Conservation (phyloP, 2,329 filamentous ascomycete genomes). For the Onygenales sp. region DNA sequence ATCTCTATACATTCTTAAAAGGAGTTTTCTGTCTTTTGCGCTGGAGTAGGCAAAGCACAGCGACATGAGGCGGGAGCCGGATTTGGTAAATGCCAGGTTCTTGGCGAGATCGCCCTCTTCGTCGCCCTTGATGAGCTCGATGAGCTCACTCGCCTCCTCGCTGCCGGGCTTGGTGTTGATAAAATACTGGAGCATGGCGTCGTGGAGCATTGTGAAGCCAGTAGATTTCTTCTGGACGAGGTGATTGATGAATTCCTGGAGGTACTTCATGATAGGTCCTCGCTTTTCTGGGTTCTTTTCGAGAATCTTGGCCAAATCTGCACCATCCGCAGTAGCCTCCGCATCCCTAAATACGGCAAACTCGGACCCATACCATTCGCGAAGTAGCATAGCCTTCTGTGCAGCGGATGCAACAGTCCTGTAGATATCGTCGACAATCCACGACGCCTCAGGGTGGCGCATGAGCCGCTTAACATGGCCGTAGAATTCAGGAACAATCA, state of each 20-base stretch:
- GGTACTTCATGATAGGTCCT: conserved; percentile 72
- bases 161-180: conserved; percentile 66
- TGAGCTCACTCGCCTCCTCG: conserved; percentile 75
- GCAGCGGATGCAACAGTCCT: conserved; percentile 73
- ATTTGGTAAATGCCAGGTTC: conserved; percentile 92
- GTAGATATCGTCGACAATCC: conserved; percentile 97
- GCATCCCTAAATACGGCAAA: conserved; percentile 68
- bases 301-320: conserved; percentile 59
- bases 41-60: conserved; percentile 72
- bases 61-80: conserved; percentile 72
- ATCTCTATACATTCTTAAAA: conserved; percentile 84
- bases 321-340: conserved; percentile 40
- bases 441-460: conserved; percentile 90
- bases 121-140: conserved; percentile 85
- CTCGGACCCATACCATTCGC: conserved; percentile 95
- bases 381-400: conserved; percentile 74
- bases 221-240: conserved; percentile 94
- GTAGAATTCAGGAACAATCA: conserved; percentile 91
- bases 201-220: conserved; percentile 94
- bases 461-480: conserved; percentile 87
- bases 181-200: conserved; percentile 97
- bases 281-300: conserved; percentile 74
- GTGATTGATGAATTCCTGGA: conserved; percentile 80
- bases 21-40: conserved; percentile 85
- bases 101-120: conserved; percentile 83